A percentile compares a stretch with the other conserved stretches of the same genome.
phyloP scores from a whole-genome alignment of 495 filamentous ascomycete species.

The Melanomma pulvis-pyrius region DNA sequence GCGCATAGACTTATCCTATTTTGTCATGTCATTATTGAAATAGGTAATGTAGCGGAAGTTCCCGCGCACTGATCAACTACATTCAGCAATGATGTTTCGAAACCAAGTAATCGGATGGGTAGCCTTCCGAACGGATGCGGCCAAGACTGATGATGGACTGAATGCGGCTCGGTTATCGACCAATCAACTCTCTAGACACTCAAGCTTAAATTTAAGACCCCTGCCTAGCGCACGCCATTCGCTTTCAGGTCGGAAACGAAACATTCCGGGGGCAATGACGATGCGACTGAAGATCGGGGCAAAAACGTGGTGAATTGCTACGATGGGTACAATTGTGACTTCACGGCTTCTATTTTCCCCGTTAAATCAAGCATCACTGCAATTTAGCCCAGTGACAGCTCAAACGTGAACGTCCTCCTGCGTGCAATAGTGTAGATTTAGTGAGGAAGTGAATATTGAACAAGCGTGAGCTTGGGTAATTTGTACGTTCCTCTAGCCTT shows the following conservation, averaged over 20 bases:
- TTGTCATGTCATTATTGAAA: not conserved
- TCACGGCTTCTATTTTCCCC: too few species aligned
- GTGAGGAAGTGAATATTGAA: too few species aligned
- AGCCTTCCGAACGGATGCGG: not conserved
- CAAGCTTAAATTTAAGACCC: constrained; percentile 3
- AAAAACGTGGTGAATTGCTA: too few species aligned
- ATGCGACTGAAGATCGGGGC: not conserved
- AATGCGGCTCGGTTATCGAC: not conserved
- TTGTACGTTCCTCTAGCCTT: too few species aligned
- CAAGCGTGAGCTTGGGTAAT: too few species aligned
- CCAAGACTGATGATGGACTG: not conserved
- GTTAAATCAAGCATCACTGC: too few species aligned
- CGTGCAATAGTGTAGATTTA: too few species aligned
- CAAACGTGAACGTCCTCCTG: too few species aligned
- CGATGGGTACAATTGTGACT: too few species aligned
- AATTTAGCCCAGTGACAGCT: too few species aligned
- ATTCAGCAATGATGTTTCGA: not conserved
- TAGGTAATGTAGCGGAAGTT: not conserved
- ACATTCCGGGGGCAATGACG: not conserved
- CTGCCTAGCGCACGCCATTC: not conserved
- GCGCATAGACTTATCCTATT: not conserved
- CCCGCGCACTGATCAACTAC: not conserved
- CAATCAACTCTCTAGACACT: not conserved
- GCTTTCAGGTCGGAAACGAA: not conserved
- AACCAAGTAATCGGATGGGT: not conserved